Conservation (phyloP, 345 rosid species). For the Laguncularia racemosa region DNA sequence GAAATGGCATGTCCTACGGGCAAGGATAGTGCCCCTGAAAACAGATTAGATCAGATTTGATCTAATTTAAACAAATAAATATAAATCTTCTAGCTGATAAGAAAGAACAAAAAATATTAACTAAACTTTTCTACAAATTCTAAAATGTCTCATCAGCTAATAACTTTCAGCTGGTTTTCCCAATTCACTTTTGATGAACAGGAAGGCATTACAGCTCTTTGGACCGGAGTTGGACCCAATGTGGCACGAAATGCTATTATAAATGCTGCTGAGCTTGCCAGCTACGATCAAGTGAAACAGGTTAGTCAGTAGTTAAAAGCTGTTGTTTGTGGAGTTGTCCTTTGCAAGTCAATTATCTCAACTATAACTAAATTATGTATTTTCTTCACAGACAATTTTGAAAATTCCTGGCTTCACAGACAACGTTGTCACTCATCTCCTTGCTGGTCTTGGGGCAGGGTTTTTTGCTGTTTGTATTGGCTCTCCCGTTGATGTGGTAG, state of each 20-base stretch:
- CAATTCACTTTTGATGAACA: conserved; percentile 22
- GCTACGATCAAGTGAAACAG: conserved; percentile 97
- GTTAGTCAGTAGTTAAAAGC: conserved; percentile 15
- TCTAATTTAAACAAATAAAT: no score
- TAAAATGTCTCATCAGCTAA: conserved; percentile 6
- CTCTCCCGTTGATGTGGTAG: conserved; percentile 99
- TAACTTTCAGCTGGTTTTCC: conserved; percentile 9
- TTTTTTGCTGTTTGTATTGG: conserved; percentile 97
- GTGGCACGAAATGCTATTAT: conserved; percentile 90
- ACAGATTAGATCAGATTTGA: no score
- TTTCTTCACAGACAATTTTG: conserved; percentile 61
- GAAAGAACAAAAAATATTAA: no score
- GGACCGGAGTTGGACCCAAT: conserved; percentile 98
- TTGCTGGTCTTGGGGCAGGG: conserved; percentile 95
- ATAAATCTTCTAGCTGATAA: no score
- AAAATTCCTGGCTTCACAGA: conserved; percentile 96
- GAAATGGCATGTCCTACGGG: no score
- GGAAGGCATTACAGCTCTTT: conserved; percentile 93
- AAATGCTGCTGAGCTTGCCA: conserved; percentile 96
- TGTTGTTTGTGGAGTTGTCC: no score
- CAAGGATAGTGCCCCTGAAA: no score
- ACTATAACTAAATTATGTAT: neutral
- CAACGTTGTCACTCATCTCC: conserved; percentile 83
- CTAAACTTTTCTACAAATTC: neutral
- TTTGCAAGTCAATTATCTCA: no score